These are phyloP conservation scores for Butyriboletus loyo DNA, from an alignment of 768 basidiomycete genomes.

Conservation along the genomic window DNA sequence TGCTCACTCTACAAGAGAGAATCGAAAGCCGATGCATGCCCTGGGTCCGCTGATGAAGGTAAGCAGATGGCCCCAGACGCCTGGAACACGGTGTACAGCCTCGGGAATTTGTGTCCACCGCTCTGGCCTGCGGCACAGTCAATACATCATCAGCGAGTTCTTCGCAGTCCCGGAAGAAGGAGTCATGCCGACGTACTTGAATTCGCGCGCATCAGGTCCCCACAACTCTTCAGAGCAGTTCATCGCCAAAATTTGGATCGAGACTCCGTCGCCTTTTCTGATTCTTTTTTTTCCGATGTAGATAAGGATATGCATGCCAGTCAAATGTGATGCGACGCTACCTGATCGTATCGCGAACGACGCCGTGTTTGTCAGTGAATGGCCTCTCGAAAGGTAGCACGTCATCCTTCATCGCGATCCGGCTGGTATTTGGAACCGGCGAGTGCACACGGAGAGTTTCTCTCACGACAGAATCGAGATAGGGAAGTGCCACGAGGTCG, in stretches of 20 bases:
- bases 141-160: background rate
- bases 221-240: constrained; percentile 54
- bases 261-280: constrained; percentile 44
- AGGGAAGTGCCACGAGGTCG: constrained; percentile 59
- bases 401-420: constrained; percentile 51
- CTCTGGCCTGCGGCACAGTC: constrained; percentile 47
- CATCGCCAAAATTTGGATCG: constrained; percentile 50
- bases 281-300: too few species aligned
- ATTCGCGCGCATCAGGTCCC: constrained; percentile 63
- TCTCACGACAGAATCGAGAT: constrained; percentile 63
- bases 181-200: constrained; percentile 40
- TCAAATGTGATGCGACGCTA: too few species aligned
- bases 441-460: constrained; percentile 58
- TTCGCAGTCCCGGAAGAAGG: background rate
- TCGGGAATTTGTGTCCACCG: constrained; percentile 54
- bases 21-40: constrained; percentile 66
- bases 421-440: constrained; percentile 43
- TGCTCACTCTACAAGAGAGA: constrained; percentile 56
- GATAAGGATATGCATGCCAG: too few species aligned
- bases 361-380: constrained; percentile 42
- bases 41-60: constrained; percentile 64
- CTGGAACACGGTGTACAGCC: constrained; percentile 45
- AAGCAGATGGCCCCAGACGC: constrained; percentile 57
- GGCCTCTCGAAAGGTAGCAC: constrained; percentile 48
- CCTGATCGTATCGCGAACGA: constrained; percentile 38